phyloP scores from a whole-genome alignment of 108 stramenopile genomes.

The Asterionellopsis glacialis region DNA sequence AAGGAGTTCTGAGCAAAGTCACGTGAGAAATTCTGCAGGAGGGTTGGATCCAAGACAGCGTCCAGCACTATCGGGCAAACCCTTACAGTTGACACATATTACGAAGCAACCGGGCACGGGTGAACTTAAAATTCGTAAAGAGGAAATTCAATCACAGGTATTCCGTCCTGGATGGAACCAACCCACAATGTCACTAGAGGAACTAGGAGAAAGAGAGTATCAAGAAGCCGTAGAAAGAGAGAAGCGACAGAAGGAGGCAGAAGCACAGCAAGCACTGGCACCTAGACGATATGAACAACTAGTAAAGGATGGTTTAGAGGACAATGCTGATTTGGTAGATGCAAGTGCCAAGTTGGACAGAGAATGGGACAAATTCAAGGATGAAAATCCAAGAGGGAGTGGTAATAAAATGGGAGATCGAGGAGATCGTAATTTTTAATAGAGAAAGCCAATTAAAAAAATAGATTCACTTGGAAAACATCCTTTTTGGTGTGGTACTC shows the following conservation, averaged over 20 bases:
- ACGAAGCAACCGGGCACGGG: constrained; percentile 68
- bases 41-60: constrained; percentile 9
- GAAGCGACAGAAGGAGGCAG: constrained; percentile 63
- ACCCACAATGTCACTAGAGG: constrained; percentile 94
- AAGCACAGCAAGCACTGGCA: constrained; percentile 31
- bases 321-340: constrained; percentile 79
- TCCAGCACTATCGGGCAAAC: constrained; percentile 17
- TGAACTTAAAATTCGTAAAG: constrained; percentile 53
- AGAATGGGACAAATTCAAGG: constrained; percentile 96
- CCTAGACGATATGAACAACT: constrained; percentile 86
- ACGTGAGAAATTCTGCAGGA: constrained; percentile 3
- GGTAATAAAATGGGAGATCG: constrained; percentile 91
- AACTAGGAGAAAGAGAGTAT: constrained; percentile 86
- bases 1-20: constrained; percentile 10
- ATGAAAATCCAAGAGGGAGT: constrained; percentile 91
- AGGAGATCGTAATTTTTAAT: constrained; percentile 89
- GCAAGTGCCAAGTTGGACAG: constrained; percentile 84
- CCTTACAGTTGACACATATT: constrained; percentile 73
- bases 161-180: constrained; percentile 93
- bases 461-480: too few species aligned
- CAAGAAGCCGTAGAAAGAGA: constrained; percentile 74
- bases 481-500: too few species aligned
- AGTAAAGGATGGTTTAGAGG: constrained; percentile 89
- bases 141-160: constrained; percentile 77
- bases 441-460: neutral